phyloP scores from a whole-genome alignment of 2,329 filamentous ascomycete species.

The Colletotrichum paranaense region DNA sequence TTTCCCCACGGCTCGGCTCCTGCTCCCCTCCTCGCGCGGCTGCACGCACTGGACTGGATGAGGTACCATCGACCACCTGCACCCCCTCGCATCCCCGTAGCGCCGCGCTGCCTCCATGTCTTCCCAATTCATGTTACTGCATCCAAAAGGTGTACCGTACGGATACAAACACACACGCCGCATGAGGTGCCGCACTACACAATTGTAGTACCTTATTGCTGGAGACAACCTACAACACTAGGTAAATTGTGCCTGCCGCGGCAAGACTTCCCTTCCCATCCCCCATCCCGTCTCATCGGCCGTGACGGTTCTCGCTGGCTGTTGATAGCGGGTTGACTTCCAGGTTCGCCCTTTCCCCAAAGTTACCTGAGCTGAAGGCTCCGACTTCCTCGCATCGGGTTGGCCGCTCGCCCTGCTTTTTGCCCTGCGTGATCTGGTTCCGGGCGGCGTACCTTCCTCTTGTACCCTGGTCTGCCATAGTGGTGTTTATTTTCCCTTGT shows the following conservation, averaged over 20 bases:
- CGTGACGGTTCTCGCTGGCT: background rate
- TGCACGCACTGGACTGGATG: slow-evolving; percentile 7
- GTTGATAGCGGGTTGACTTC: slow-evolving; percentile 1
- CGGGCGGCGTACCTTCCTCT: background rate
- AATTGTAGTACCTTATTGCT: background rate
- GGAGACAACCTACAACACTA: background rate
- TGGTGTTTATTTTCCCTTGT: slow-evolving; percentile 21
- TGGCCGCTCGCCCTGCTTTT: slow-evolving; percentile 4
- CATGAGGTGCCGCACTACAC: background rate
- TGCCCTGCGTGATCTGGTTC: slow-evolving; percentile 23
- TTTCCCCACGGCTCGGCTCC: slow-evolving; percentile 35
- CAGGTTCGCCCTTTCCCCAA: slow-evolving; percentile 4
- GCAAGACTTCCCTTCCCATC: slow-evolving; percentile 1
- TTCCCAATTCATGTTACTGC: slow-evolving; percentile 26
- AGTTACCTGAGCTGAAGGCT: background rate
- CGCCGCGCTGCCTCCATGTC: slow-evolving; percentile 20
- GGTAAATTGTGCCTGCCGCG: slow-evolving; percentile 13
- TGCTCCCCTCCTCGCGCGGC: slow-evolving; percentile 19
- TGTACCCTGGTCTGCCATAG: slow-evolving; percentile 6
- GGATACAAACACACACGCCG: background rate
- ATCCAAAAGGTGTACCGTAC: slow-evolving; percentile 19
- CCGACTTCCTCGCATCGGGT: slow-evolving; percentile 20
- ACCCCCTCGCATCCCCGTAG: slow-evolving; percentile 21
- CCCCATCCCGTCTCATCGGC: background rate
- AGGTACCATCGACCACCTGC: slow-evolving; percentile 14